Evolutionary conservation across 1,139 yeast species (phyloP).

Genomic region (Pichia inconspicua): DNA sequence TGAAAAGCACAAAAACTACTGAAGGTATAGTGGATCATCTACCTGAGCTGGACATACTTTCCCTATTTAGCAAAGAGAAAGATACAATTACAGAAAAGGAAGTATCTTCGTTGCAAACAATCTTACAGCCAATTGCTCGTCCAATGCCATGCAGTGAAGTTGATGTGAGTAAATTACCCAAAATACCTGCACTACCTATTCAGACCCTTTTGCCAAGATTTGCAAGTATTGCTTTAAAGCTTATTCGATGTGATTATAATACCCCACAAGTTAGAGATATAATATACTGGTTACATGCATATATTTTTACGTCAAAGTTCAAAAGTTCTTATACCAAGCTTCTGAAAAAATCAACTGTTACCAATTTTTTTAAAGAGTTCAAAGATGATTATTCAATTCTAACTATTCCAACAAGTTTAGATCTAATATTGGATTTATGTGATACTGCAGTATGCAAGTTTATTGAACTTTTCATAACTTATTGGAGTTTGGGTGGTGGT

Average conservation of each 20-base stretch:
- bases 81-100: constrained; percentile 1
- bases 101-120: constrained; percentile 2
- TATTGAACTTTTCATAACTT: constrained; percentile 22
- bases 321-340: constrained; percentile 25
- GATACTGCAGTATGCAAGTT: constrained; percentile 18
- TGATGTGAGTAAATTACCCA: constrained; percentile 6
- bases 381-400: constrained; percentile 28
- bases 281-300: constrained; percentile 24
- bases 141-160: constrained; percentile 5
- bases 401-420: constrained; percentile 21
- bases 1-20: not conserved
- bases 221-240: constrained; percentile 2
- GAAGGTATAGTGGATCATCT: not conserved
- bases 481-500: constrained; percentile 11
- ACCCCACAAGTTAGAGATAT: constrained; percentile 13
- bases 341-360: constrained; percentile 18
- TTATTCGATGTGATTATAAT: constrained; percentile 3
- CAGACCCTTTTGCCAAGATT: constrained; percentile 5
- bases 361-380: constrained; percentile 20
- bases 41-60: constrained; percentile 1
- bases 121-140: constrained; percentile 9
- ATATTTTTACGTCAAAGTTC: constrained; percentile 24
- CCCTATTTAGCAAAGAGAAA: constrained; percentile 1
- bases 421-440: constrained; percentile 19
- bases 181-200: constrained; percentile 9